A percentile compares a stretch with the other conserved stretches of the same genome.
Evolutionary conservation across 768 basidiomycete genomes (phyloP).

Genomic region (Pisolithus marmoratus): DNA sequence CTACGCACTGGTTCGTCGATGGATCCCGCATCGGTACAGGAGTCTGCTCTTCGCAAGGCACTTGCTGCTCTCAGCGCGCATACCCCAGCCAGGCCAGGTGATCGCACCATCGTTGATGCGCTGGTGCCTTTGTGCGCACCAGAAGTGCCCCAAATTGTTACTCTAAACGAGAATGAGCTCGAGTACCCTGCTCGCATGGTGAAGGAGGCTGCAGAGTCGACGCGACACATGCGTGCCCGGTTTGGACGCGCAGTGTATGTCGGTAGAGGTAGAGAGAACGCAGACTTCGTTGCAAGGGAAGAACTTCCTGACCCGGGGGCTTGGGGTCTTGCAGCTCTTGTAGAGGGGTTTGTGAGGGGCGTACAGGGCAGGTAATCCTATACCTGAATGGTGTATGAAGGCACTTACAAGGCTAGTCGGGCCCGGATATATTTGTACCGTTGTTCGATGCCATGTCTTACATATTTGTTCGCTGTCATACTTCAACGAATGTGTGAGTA

Average conservation of each 20-base stretch:
- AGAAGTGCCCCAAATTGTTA: not conserved
- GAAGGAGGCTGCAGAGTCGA: constrained; percentile 40
- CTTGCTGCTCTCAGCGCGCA: constrained; percentile 30
- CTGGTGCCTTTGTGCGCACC: constrained; percentile 40
- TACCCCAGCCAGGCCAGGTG: constrained; percentile 48
- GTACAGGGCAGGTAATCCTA: not conserved
- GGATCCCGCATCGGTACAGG: not conserved
- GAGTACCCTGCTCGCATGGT: constrained; percentile 27
- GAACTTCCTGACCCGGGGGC: constrained; percentile 54
- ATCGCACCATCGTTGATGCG: constrained; percentile 54
- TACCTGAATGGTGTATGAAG: too few species aligned
- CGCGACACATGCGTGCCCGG: constrained; percentile 40
- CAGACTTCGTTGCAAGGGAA: constrained; percentile 14
- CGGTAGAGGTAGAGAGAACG: constrained; percentile 9
- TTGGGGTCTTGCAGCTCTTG: constrained; percentile 42
- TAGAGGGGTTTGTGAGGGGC: constrained; percentile 33
- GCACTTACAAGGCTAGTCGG: too few species aligned
- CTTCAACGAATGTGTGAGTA: too few species aligned
- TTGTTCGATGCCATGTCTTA: too few species aligned
- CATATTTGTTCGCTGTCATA: too few species aligned
- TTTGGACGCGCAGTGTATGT: constrained; percentile 51
- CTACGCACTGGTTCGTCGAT: constrained; percentile 1
- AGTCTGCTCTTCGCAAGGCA: constrained; percentile 20
- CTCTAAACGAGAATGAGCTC: not conserved
- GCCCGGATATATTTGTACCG: too few species aligned